A percentile compares a stretch with the other conserved stretches of the same genome.
These are phyloP conservation scores for Cryptococcus floricola DNA, from an alignment of 1,284 basidiomycete species.

Conservation along the genomic window DNA sequence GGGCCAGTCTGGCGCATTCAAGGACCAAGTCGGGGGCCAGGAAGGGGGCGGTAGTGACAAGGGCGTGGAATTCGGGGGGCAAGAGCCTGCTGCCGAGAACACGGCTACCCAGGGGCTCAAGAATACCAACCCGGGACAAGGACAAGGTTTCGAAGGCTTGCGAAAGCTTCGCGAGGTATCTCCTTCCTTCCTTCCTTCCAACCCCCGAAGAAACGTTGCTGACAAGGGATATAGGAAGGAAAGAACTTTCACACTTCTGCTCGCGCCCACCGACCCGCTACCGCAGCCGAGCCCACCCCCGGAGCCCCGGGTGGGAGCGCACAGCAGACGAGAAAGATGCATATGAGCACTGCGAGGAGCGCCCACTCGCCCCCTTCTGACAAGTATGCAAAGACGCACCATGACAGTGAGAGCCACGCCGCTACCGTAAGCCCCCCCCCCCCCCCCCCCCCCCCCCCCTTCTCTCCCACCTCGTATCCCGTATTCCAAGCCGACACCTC, in stretches of 20 bases:
- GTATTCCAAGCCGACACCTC: not conserved
- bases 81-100: conserved; percentile 25
- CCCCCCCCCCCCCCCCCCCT: too few species aligned
- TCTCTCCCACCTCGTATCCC: not conserved
- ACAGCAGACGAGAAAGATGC: conserved; percentile 13
- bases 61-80: conserved; percentile 28
- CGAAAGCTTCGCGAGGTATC: conserved; percentile 19
- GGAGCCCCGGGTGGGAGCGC: conserved; percentile 6
- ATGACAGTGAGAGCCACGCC: conserved; percentile 21
- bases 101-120: conserved; percentile 14
- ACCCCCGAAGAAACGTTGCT: not conserved
- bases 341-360: conserved; percentile 3
- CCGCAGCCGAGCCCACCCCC: conserved; percentile 1
- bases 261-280: conserved; percentile 7
- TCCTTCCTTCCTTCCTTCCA: not conserved
- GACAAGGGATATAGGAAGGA: conserved; percentile 11
- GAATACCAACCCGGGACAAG: not conserved
- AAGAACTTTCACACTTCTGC: conserved; percentile 33
- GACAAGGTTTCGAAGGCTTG: conserved; percentile 13
- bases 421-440: conserved; percentile 26
- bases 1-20: conserved; percentile 17
- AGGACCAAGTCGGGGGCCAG: conserved; percentile 38
- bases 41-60: conserved; percentile 14
- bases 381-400: conserved; percentile 31
- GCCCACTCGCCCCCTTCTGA: conserved; percentile 16